These are phyloP conservation scores for Agrocybe pediades DNA, from an alignment of 768 basidiomycete genomes.

Conservation along the genomic window DNA sequence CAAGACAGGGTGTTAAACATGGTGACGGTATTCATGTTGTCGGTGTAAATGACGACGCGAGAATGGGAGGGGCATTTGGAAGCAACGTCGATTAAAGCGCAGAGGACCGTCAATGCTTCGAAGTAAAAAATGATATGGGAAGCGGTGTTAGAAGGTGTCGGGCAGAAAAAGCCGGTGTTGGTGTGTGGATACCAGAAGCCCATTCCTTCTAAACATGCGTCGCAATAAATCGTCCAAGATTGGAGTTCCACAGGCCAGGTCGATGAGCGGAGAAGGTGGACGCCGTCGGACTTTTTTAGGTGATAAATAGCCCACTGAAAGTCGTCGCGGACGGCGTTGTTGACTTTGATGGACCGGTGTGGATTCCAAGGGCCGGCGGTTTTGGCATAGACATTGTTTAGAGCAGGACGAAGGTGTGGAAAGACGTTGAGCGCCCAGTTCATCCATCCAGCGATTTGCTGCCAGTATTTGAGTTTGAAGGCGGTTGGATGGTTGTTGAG, in stretches of 20 bases:
- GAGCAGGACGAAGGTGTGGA: constrained; percentile 32
- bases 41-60: constrained; percentile 22
- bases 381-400: constrained; percentile 36
- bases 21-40: constrained; percentile 33
- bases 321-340: constrained; percentile 25
- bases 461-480: constrained; percentile 16
- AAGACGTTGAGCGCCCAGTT: constrained; percentile 45
- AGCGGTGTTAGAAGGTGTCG: background rate
- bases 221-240: constrained; percentile 20
- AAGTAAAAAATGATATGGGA: constrained; percentile 24
- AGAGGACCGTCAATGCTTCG: constrained; percentile 25
- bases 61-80: too few species aligned
- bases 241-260: constrained; percentile 17
- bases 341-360: constrained; percentile 25
- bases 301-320: constrained; percentile 32
- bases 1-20: constrained; percentile 30
- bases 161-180: constrained; percentile 21
- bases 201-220: constrained; percentile 27
- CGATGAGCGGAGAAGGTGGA: constrained; percentile 20
- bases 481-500: background rate
- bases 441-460: constrained; percentile 33
- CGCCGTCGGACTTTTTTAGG: constrained; percentile 17
- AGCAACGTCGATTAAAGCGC: constrained; percentile 9
- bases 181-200: constrained; percentile 29
- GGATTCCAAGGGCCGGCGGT: constrained; percentile 25